Evolutionary conservation across 768 basidiomycete genomes (phyloP).

Genomic region (Termitomyces sp.): DNA sequence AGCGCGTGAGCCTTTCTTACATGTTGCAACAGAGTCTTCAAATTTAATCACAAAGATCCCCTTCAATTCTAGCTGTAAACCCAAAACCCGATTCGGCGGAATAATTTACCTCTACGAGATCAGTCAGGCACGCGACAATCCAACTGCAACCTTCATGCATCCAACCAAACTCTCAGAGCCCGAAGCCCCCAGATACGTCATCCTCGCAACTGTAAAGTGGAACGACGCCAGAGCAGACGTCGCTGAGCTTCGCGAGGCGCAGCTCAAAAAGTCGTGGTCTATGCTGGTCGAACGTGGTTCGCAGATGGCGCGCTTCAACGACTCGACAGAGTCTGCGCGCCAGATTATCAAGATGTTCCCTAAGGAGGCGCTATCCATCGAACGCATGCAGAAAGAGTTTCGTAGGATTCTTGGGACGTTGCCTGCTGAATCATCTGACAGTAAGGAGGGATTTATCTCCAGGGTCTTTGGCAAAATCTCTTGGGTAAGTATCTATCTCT

Average conservation of each 20-base stretch:
- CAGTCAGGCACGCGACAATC: slow-evolving; percentile 9
- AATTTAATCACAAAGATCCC: background rate
- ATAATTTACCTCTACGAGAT: slow-evolving; percentile 11
- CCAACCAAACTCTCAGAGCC: slow-evolving; percentile 11
- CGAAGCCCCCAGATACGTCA: slow-evolving; percentile 6
- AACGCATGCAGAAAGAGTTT: slow-evolving; percentile 8
- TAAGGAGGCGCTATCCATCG: slow-evolving; percentile 1
- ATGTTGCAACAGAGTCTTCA: background rate
- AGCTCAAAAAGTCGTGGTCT: slow-evolving; percentile 8
- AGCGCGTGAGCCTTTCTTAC: slow-evolving; percentile 15
- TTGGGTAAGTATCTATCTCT: background rate
- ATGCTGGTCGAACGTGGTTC: slow-evolving; percentile 5
- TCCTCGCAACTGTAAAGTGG: slow-evolving; percentile 10
- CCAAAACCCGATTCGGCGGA: slow-evolving; percentile 9
- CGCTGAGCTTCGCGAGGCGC: slow-evolving; percentile 7
- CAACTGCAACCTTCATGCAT: slow-evolving; percentile 8
- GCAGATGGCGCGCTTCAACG: slow-evolving; percentile 6
- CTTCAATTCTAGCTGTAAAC: slow-evolving; percentile 5
- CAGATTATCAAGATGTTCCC: slow-evolving; percentile 7
- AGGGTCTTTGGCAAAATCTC: slow-evolving; percentile 6
- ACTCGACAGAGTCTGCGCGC: slow-evolving; percentile 4
- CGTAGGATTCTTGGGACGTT: slow-evolving; percentile 4
- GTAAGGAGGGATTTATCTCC: slow-evolving; percentile 8
- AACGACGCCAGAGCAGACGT: background rate
- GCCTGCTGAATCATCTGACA: background rate